Conservation (phyloP, 1,284 basidiomycete species). For the Cystobasidium slooffiae region DNA sequence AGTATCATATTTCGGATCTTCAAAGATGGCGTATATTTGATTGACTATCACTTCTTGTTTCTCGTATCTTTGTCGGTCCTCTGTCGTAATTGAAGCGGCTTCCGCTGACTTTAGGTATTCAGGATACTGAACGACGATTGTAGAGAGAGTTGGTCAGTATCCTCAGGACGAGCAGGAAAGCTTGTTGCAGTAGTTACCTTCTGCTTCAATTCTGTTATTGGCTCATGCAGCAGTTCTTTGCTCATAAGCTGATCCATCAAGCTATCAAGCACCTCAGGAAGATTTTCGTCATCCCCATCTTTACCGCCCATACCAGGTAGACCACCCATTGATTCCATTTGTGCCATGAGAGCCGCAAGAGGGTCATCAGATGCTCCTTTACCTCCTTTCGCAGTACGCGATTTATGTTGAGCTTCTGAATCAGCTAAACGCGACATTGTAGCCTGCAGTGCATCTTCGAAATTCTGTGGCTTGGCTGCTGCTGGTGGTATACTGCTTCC, state of each 20-base stretch:
- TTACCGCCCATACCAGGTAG: slow-evolving; percentile 55
- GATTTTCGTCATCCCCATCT: slow-evolving; percentile 65
- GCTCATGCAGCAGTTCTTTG: slow-evolving; percentile 90
- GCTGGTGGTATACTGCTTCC: background rate
- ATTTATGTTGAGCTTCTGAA: slow-evolving; percentile 67
- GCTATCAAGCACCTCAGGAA: slow-evolving; percentile 77
- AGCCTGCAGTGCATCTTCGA: slow-evolving; percentile 75
- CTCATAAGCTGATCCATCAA: slow-evolving; percentile 95
- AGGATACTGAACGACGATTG: slow-evolving; percentile 70
- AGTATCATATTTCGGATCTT: slow-evolving; percentile 69
- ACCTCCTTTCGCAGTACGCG: slow-evolving; percentile 59
- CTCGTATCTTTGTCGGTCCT: slow-evolving; percentile 72
- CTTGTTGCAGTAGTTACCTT: slow-evolving; percentile 64
- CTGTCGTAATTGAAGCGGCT: slow-evolving; percentile 62
- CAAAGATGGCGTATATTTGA: slow-evolving; percentile 75
- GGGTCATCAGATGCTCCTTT: slow-evolving; percentile 54
- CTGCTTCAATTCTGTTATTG: slow-evolving; percentile 81
- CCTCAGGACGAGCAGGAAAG: background rate
- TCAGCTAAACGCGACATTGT: slow-evolving; percentile 80
- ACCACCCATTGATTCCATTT: slow-evolving; percentile 50
- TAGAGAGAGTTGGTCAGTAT: background rate
- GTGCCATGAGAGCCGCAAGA: slow-evolving; percentile 57
- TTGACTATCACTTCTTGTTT: slow-evolving; percentile 69
- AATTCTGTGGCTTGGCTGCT: slow-evolving; percentile 60
- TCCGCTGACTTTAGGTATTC: slow-evolving; percentile 68